Evolutionary conservation across 345 rosid species (phyloP).

Genomic region (Bruguiera sexangula): DNA sequence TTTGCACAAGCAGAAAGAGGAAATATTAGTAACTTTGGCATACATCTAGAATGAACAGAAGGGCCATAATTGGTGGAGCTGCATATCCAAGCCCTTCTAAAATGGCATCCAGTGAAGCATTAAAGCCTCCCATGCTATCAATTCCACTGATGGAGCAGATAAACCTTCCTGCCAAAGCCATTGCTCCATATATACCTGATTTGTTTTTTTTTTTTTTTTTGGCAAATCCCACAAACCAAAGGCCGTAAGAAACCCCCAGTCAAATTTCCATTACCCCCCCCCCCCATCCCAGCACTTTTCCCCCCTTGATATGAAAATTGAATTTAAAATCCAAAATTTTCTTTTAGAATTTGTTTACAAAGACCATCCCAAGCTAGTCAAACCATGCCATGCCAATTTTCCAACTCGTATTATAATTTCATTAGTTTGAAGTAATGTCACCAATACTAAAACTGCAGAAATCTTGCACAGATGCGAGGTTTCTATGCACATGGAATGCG

Average conservation of each 20-base stretch:
- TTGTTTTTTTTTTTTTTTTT: background rate
- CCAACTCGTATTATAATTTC: too few relatives aligned
- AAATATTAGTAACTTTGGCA: background rate
- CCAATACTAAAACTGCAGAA: too few relatives aligned
- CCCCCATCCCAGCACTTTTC: background rate
- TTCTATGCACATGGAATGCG: too few relatives aligned
- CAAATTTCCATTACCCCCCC: background rate
- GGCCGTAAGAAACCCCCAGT: background rate
- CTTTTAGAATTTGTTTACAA: too few relatives aligned
- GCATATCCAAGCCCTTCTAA: constrained; percentile 88
- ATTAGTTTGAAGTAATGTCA: too few relatives aligned
- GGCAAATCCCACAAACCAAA: background rate
- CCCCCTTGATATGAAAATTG: too few relatives aligned
- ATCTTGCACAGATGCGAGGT: too few relatives aligned
- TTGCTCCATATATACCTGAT: constrained; percentile 86
- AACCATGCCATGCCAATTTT: too few relatives aligned
- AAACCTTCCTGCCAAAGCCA: constrained; percentile 84
- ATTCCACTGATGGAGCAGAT: constrained; percentile 84
- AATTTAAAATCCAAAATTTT: too few relatives aligned
- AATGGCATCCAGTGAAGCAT: constrained; percentile 70
- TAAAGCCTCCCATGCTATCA: constrained; percentile 80
- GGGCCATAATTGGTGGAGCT: constrained; percentile 92
- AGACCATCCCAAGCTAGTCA: too few relatives aligned
- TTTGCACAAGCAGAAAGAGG: background rate
- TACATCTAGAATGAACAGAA: constrained; percentile 88